Evolutionary conservation across 495 filamentous ascomycete species (phyloP).

Genomic region (Penicillium coprophilum): DNA sequence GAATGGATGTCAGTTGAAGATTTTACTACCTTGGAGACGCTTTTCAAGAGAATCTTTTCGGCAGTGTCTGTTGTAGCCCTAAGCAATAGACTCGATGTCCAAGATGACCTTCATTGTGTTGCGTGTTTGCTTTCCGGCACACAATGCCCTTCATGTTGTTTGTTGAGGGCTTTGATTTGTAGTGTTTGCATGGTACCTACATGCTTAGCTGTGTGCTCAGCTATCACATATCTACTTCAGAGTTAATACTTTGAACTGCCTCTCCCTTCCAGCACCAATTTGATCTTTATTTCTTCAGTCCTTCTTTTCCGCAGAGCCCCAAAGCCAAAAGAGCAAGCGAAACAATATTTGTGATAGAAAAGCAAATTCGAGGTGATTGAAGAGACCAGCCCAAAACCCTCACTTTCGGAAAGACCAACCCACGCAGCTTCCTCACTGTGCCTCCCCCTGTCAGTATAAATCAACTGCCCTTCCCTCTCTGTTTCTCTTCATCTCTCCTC

Average conservation of each 20-base stretch:
- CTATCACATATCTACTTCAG: background rate
- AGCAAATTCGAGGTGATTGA: background rate
- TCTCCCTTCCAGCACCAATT: background rate
- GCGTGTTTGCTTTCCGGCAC: background rate
- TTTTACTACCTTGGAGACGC: too few species aligned
- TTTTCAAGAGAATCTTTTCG: too few species aligned
- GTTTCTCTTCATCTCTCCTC: background rate
- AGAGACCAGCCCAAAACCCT: background rate
- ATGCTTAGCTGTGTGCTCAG: background rate
- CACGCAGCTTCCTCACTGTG: background rate
- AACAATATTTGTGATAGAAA: background rate
- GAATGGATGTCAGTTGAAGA: too few species aligned
- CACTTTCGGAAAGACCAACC: conserved; percentile 3
- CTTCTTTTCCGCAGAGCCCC: background rate
- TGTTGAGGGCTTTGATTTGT: background rate
- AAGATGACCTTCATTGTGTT: background rate
- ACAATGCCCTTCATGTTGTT: background rate
- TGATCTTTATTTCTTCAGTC: too few species aligned
- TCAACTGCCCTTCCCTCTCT: background rate
- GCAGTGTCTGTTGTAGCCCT: too few species aligned
- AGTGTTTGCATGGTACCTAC: background rate
- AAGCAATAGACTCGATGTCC: background rate
- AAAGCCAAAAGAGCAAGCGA: background rate
- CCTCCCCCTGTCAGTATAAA: background rate
- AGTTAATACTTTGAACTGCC: background rate